Conservation (phyloP, 768 basidiomycete species). For the Thelephora aurantiotincta region DNA sequence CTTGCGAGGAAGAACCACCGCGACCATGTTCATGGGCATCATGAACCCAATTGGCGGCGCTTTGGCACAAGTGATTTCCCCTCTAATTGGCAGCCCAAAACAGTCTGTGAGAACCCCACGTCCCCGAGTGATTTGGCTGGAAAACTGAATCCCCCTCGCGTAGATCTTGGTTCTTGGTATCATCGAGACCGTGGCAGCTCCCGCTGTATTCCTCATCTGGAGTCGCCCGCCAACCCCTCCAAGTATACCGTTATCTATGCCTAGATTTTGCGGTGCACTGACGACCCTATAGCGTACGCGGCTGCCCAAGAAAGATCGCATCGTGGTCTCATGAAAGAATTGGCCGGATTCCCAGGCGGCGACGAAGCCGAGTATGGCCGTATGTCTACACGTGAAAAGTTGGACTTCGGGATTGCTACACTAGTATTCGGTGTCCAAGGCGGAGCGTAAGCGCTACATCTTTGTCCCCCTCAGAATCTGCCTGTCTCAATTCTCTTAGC, state of each 20-base stretch:
- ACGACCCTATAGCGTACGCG: constrained; percentile 36
- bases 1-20: constrained; percentile 60
- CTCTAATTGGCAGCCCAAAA: constrained; percentile 33
- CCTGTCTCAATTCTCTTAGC: constrained; percentile 19
- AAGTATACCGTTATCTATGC: constrained; percentile 28
- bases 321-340: too few relatives aligned
- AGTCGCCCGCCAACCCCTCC: constrained; percentile 63
- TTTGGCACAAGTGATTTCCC: constrained; percentile 59
- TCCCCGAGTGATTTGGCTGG: not conserved
- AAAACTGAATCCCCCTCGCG: not conserved
- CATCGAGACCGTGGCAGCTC: constrained; percentile 46
- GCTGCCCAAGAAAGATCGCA: constrained; percentile 24
- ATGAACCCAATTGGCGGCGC: constrained; percentile 68
- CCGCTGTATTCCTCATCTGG: constrained; percentile 43
- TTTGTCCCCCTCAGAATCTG: not conserved
- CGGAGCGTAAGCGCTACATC: constrained; percentile 33
- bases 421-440: constrained; percentile 52
- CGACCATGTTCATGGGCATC: constrained; percentile 46
- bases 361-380: constrained; percentile 17
- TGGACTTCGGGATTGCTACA: constrained; percentile 52
- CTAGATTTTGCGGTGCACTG: not conserved
- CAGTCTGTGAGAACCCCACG: constrained; percentile 35
- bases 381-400: constrained; percentile 52
- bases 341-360: too few relatives aligned
- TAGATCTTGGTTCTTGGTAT: constrained; percentile 64